Conservation (phyloP, 148 eudicot genomes). For the Camellia sinensis region DNA sequence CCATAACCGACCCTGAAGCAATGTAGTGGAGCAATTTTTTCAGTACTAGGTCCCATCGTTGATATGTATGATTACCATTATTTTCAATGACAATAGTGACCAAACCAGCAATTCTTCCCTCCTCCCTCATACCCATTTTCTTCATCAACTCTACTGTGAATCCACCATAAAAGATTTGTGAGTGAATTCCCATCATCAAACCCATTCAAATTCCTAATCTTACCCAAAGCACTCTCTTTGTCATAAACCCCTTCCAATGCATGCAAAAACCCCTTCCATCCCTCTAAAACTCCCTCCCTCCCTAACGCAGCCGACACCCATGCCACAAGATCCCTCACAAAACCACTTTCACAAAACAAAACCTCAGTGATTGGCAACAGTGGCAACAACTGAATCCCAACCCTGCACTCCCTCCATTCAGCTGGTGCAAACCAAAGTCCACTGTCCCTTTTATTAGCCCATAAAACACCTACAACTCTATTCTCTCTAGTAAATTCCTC, state of each 20-base stretch:
- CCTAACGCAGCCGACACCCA: constrained; percentile 69
- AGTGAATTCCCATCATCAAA: constrained; percentile 78
- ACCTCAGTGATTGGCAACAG: constrained; percentile 66
- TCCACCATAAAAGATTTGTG: constrained; percentile 86
- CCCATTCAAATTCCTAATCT: constrained; percentile 55
- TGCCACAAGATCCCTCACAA: constrained; percentile 57
- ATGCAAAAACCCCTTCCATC: constrained; percentile 87
- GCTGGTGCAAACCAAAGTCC: constrained; percentile 90
- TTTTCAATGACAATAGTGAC: constrained; percentile 51
- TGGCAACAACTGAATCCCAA: constrained; percentile 84
- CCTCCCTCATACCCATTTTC: constrained; percentile 28
- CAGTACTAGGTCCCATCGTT: constrained; percentile 36
- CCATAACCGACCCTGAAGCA: no score
- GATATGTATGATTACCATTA: no score
- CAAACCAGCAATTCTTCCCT: constrained; percentile 50
- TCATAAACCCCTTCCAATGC: constrained; percentile 75
- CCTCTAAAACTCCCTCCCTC: constrained; percentile 81
- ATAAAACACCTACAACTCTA: constrained; percentile 64
- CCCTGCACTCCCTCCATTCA: constrained; percentile 72
- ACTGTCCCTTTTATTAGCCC: constrained; percentile 81
- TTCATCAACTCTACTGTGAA: constrained; percentile 63
- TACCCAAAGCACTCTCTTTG: constrained; percentile 43
- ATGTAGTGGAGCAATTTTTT: no score
- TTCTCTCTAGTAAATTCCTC: constrained; percentile 55
- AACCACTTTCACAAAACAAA: constrained; percentile 57